Conservation (phyloP, 139 green algal genomes). For the Chlorokybus atmophyticus region DNA sequence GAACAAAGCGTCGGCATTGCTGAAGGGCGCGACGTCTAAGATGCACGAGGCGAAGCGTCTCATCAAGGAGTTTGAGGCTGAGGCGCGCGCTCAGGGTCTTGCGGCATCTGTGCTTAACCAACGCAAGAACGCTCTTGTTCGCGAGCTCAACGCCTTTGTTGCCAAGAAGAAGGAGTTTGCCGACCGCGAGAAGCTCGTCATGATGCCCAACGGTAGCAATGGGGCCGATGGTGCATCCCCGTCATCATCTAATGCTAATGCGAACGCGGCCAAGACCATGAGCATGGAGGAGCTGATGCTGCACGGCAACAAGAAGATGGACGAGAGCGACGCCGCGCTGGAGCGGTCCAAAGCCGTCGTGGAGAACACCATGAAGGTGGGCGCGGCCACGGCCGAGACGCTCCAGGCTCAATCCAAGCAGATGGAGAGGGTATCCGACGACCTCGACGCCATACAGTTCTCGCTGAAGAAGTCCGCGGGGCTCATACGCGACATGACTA, state of each 20-base stretch:
- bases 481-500: slow-evolving; percentile 67
- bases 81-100: slow-evolving; percentile 63
- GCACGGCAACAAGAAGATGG: slow-evolving; percentile 51
- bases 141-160: slow-evolving; percentile 68
- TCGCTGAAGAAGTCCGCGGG: slow-evolving; percentile 67
- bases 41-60: slow-evolving; percentile 67
- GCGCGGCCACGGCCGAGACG: slow-evolving; percentile 58
- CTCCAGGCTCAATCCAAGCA: slow-evolving; percentile 56
- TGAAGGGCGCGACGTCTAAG: slow-evolving; percentile 54
- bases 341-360: slow-evolving; percentile 40
- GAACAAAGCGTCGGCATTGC: no score
- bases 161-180: slow-evolving; percentile 55
- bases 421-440: slow-evolving; percentile 57
- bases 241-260: no score
- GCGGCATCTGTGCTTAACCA: slow-evolving; percentile 9
- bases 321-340: slow-evolving; percentile 54
- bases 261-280: no score
- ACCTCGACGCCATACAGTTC: slow-evolving; percentile 82
- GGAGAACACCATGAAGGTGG: slow-evolving; percentile 63
- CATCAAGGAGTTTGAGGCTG: slow-evolving; percentile 79
- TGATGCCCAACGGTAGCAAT: no score
- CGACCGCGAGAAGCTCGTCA: slow-evolving; percentile 24
- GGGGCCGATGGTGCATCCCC: no score
- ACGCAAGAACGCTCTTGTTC: slow-evolving; percentile 1
- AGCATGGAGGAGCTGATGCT: slow-evolving; percentile 55